Percentiles rank a stretch among this genome's conserved stretches.
Evolutionary conservation across 2,329 filamentous ascomycete species (phyloP).

Genomic region (Cladophialophora bantiana): DNA sequence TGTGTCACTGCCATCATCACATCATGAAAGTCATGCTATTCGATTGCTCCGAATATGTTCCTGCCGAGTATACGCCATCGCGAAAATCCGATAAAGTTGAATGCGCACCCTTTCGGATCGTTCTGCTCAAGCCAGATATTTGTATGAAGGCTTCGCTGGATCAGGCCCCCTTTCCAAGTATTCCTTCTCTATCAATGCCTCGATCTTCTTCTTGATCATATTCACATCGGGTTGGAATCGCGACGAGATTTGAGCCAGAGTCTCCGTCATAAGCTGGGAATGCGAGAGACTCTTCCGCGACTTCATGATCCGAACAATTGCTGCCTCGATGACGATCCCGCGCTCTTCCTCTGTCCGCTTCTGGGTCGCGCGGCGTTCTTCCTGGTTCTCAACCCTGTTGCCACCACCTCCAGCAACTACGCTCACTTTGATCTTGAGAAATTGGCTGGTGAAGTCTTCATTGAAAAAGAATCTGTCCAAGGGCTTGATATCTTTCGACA

Average conservation of each 20-base stretch:
- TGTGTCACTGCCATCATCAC: conserved; percentile 12
- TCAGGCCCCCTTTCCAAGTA: conserved; percentile 55
- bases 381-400: conserved; percentile 81
- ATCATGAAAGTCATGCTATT: conserved; percentile 9
- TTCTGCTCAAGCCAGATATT: conserved; percentile 42
- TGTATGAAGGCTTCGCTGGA: conserved; percentile 41
- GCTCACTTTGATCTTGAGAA: conserved; percentile 86
- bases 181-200: conserved; percentile 61
- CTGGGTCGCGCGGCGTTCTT: conserved; percentile 62
- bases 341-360: conserved; percentile 59
- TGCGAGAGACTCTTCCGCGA: conserved; percentile 58
- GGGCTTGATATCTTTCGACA: conserved; percentile 76
- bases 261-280: conserved; percentile 58
- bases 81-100: not conserved
- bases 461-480: conserved; percentile 86
- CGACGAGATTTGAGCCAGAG: conserved; percentile 55
- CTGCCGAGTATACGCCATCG: not conserved
- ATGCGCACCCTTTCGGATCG: not conserved
- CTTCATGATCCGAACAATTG: conserved; percentile 63
- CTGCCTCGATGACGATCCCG: conserved; percentile 59
- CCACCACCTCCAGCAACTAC: conserved; percentile 75
- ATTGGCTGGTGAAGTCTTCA: conserved; percentile 77
- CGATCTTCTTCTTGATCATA: conserved; percentile 62
- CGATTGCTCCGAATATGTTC: not conserved
- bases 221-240: conserved; percentile 60